phyloP scores from a whole-genome alignment of 2,329 filamentous ascomycete species.

The Akanthomyces dipterigenus region DNA sequence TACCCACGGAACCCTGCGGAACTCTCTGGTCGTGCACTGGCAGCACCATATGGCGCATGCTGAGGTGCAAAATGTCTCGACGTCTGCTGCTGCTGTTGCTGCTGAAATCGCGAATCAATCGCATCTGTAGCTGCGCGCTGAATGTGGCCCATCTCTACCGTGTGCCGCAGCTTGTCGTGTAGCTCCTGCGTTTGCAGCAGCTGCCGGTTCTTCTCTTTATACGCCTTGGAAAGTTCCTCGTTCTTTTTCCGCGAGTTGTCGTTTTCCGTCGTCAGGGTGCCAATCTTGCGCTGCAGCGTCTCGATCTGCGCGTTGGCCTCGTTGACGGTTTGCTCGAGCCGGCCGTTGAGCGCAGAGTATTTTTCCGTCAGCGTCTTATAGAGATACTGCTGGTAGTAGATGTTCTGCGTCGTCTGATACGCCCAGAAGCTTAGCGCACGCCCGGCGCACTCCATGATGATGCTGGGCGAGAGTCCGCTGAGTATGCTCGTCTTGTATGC shows the following conservation, averaged over 20 bases:
- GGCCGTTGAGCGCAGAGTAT: constrained; percentile 54
- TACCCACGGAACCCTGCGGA: background rate
- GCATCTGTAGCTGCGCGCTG: constrained; percentile 46
- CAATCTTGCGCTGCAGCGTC: constrained; percentile 56
- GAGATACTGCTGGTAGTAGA: constrained; percentile 70
- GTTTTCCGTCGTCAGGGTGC: constrained; percentile 54
- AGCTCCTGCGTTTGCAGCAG: constrained; percentile 61
- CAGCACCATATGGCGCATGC: constrained; percentile 10
- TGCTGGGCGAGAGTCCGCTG: constrained; percentile 71
- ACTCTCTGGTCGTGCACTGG: background rate
- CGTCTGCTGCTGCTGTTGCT: constrained; percentile 9
- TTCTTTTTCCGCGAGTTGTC: constrained; percentile 62
- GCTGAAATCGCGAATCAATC: constrained; percentile 21
- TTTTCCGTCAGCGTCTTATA: constrained; percentile 67
- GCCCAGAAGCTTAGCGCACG: constrained; percentile 77
- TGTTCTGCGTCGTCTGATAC: constrained; percentile 79
- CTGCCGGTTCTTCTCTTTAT: constrained; percentile 64
- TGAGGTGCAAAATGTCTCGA: constrained; percentile 13
- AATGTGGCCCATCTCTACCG: constrained; percentile 47
- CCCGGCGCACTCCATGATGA: constrained; percentile 81
- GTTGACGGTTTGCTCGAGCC: constrained; percentile 66
- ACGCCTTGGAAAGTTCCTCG: constrained; percentile 59
- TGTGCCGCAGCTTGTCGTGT: constrained; percentile 54
- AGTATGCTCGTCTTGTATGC: constrained; percentile 86
- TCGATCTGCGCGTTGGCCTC: constrained; percentile 70